Base-by-base conservation (phyloP, 2,329 filamentous ascomycete species). In the Aureobasidium sp. region DNA sequence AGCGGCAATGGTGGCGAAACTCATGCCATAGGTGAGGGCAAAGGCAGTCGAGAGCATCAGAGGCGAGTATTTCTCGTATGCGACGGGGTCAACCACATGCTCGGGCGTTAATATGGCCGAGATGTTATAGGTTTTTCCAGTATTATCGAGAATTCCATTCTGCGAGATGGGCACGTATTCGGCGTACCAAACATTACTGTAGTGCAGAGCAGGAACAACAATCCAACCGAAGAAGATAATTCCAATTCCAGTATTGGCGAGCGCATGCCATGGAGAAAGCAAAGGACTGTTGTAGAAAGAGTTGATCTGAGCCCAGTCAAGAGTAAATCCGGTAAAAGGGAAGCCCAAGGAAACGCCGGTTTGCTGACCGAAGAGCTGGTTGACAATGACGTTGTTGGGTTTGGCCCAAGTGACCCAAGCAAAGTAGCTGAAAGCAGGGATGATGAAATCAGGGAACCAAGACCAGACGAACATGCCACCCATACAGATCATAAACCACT, bases 351-450 rank as follows among this genome's bases (percentile, higher is more conserved):
- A 66, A 49, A 69, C 59, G 4, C 67, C 67, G 31, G 64, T 68
- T 0, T 60, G 59, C 37, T 65, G 63, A n/a, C 67, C 67, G 27
- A 68, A 68, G 3, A 69, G 59, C 46, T 68, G 69, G 6, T 60
- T 63, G 23, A 67, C 61, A 33, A 70, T 65, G 70, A 94, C 88
- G 66, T 86, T 94, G 66, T 90, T 84, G 0, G 90, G 90, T 9
- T 88, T 88, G 69, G 93, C 88, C 90, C 90, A 95, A 4, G 90
- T 95, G 60, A 95, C 78, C 64, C 94, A 86, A 70, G 86, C 94
- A 78, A 95, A 95, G 73, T 93, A 93, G 73, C 89, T 93, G 67
- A 95, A 79, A 1, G 89, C 90, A 5, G 90, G 90, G 77, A 93
- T 86, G 53, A 95, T 76, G 19, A 94, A 79, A 10, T 88, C 89